These are phyloP conservation scores for Mrakiaceae sp. DNA, from an alignment of 1,284 basidiomycete species.

Conservation along the genomic window DNA sequence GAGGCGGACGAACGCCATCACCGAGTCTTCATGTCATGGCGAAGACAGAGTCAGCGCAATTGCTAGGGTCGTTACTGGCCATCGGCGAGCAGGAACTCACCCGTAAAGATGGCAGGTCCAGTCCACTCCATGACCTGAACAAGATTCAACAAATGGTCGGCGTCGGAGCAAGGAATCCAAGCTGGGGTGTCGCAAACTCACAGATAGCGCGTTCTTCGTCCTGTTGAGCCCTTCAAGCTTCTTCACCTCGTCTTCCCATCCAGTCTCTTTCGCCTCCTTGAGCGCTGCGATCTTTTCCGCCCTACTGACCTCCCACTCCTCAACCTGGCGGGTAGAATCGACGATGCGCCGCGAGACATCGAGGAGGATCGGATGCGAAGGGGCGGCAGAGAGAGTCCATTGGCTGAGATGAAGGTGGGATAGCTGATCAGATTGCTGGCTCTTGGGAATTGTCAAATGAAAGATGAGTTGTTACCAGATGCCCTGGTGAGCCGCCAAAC, in stretches of 20 bases:
- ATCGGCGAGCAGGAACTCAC: neutral
- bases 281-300: conserved; percentile 3
- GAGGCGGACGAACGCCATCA: no score
- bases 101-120: no score
- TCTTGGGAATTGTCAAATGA: neutral
- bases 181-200: no score
- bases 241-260: neutral
- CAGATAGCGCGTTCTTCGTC: no score
- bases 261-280: conserved; percentile 12
- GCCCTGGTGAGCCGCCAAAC: conserved; percentile 7
- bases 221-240: no score
- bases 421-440: neutral
- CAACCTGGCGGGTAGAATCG: conserved; percentile 25
- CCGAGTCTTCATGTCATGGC: no score
- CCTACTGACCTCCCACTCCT: conserved; percentile 22
- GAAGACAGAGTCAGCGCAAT: no score
- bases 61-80: no score
- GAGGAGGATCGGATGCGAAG: conserved; percentile 34
- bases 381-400: conserved; percentile 33
- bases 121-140: no score
- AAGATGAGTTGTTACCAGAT: conserved; percentile 19
- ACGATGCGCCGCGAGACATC: conserved; percentile 33
- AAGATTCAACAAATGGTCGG: no score
- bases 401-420: conserved; percentile 20
- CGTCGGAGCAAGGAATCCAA: no score